Evolutionary conservation across 768 basidiomycete genomes (phyloP).

Genomic region (Leccinum subtestaceum): DNA sequence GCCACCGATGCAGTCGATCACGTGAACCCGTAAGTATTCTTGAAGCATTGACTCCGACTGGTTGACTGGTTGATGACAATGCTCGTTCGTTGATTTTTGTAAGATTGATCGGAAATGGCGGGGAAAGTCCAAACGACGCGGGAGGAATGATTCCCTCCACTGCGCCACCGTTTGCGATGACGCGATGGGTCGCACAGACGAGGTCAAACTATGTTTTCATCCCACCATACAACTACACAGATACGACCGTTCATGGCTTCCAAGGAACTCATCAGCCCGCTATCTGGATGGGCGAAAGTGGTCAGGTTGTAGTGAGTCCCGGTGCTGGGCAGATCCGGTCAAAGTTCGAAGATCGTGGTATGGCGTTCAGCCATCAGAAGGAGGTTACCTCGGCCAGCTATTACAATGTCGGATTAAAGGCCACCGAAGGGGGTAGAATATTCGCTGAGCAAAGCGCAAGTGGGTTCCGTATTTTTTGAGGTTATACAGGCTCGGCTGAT

Average conservation of each 20-base stretch:
- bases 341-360: conserved; percentile 57
- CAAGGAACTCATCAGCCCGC: conserved; percentile 81
- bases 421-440: conserved; percentile 49
- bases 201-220: conserved; percentile 73
- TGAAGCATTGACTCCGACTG: conserved; percentile 13
- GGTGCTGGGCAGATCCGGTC: conserved; percentile 50
- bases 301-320: conserved; percentile 57
- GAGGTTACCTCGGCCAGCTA: conserved; percentile 54
- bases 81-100: not conserved
- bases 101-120: conserved; percentile 69
- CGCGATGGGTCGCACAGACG: conserved; percentile 82
- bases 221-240: conserved; percentile 68
- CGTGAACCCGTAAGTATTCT: conserved; percentile 41
- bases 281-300: conserved; percentile 88
- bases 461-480: conserved; percentile 31
- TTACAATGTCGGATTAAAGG: conserved; percentile 57
- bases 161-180: conserved; percentile 84
- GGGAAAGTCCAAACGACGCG: conserved; percentile 64
- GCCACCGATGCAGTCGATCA: conserved; percentile 41
- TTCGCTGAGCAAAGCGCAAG: conserved; percentile 61
- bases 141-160: conserved; percentile 78
- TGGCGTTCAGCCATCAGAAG: conserved; percentile 48
- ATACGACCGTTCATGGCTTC: conserved; percentile 63
- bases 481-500: conserved; percentile 1
- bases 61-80: not conserved